phyloP scores from a whole-genome alignment of 495 filamentous ascomycete genomes.

The Hyaloscypha hepaticicola region DNA sequence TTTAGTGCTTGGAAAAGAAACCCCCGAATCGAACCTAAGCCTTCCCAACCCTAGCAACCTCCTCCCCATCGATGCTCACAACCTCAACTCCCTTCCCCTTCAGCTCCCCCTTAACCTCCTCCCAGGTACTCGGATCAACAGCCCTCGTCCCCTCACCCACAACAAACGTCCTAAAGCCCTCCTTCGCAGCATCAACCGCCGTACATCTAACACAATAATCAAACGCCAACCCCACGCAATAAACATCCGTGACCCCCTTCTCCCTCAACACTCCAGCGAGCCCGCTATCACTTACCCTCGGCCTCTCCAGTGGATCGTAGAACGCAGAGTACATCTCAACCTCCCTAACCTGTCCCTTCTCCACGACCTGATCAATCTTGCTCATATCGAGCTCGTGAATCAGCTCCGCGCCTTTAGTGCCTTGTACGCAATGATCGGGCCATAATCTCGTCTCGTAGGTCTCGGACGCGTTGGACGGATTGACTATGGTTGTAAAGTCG shows the following conservation, averaged over 20 bases:
- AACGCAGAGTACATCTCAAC: constrained; percentile 95
- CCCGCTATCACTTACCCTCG: constrained; percentile 57
- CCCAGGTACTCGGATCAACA: constrained; percentile 62
- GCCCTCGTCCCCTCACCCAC: constrained; percentile 75
- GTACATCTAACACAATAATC: constrained; percentile 88
- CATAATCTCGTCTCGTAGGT: constrained; percentile 71
- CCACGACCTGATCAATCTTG: constrained; percentile 61
- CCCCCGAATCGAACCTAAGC: not conserved
- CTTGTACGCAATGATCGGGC: constrained; percentile 86
- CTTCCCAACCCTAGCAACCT: constrained; percentile 37
- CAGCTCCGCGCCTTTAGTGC: constrained; percentile 69
- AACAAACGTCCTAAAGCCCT: constrained; percentile 75
- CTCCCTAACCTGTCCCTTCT: constrained; percentile 71
- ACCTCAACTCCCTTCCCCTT: constrained; percentile 47
- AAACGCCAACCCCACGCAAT: constrained; percentile 78
- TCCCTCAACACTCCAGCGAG: constrained; percentile 56
- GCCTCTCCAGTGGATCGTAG: constrained; percentile 60
- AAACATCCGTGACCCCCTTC: constrained; percentile 69
- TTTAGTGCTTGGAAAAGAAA: not conserved
- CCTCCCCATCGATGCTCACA: constrained; percentile 41
- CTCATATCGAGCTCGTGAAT: constrained; percentile 67
- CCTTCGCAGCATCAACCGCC: constrained; percentile 70
- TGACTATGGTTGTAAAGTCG: constrained; percentile 59
- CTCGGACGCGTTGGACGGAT: constrained; percentile 64
- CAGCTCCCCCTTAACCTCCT: constrained; percentile 55